Base-by-base conservation (phyloP, 768 basidiomycete species). In the Mycena sanguinolenta region DNA sequence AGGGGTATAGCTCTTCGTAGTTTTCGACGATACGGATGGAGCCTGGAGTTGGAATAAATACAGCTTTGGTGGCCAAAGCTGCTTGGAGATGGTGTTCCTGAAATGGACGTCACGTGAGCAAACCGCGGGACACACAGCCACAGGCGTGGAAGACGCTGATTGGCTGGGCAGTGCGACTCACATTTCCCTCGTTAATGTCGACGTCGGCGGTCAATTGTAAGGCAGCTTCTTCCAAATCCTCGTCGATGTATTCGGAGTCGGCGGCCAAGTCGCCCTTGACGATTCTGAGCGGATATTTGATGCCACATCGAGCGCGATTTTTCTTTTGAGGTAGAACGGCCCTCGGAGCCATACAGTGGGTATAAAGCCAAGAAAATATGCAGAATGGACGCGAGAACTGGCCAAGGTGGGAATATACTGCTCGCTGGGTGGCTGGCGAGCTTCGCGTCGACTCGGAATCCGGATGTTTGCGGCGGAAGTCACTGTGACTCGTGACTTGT, bases 31-130 rank as follows among this genome's bases (percentile, higher is more conserved):
- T 73, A 57, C 95, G 94, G 10, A 91, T 92, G 1, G 94, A 94
- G 78, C 96, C 95, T 0, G 98, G 97, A 4, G 94, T 97, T 3
- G 98, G 98, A 75, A 99, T 99, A 81, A 88, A 94, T 0, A 91
- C 92, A 62, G 87, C 85, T 63, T 87, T 86, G 23, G 82, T 81
- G 76, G 83, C 70, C 70, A 89, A 76, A 53, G 87, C 86, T 28
- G 85, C 83, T 72, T 87, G 87, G 66, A 88, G 74, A 68, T 89
- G 87, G 71, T 88, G 87, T 81, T 89, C 88, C 87, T 89, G 80
- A 73, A 77, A 72, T 66, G 59, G 75, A 70, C 72, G 75, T 30
- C 86, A 82, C 79, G 83, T 85, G 77, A 85, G 77, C 80, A 74
- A 77, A 75, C 86, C 87, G 82, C 83, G 86, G 86, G 76, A 79